Evolutionary conservation across 768 basidiomycete genomes (phyloP).

Genomic region (Hebeloma cylindrosporum): DNA sequence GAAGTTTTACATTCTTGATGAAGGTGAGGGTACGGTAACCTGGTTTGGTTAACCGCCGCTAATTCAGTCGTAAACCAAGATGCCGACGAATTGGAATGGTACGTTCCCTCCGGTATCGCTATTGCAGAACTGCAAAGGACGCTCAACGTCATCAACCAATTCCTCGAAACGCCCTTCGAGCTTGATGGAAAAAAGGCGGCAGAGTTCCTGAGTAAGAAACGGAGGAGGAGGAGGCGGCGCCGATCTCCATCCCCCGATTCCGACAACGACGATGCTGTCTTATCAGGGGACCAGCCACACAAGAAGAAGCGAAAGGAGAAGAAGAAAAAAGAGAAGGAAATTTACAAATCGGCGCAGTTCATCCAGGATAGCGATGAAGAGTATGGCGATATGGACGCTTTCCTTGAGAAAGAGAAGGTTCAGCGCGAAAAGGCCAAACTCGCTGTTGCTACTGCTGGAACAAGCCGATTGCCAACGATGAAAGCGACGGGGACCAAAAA

Average conservation of each 20-base stretch:
- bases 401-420: slow-evolving; percentile 73
- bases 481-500: slow-evolving; percentile 50
- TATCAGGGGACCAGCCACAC: slow-evolving; percentile 36
- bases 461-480: slow-evolving; percentile 50
- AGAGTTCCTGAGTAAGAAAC: slow-evolving; percentile 68
- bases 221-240: slow-evolving; percentile 52
- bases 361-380: slow-evolving; percentile 91
- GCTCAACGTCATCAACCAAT: slow-evolving; percentile 79
- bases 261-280: slow-evolving; percentile 42
- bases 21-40: slow-evolving; percentile 47
- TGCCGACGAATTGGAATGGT: slow-evolving; percentile 80
- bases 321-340: slow-evolving; percentile 55
- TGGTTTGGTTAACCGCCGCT: slow-evolving; percentile 3
- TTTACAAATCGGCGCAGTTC: slow-evolving; percentile 87
- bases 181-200: slow-evolving; percentile 75
- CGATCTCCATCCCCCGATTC: slow-evolving; percentile 46
- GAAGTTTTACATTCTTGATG: slow-evolving; percentile 64
- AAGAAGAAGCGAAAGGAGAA: slow-evolving; percentile 63
- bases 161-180: slow-evolving; percentile 78
- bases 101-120: slow-evolving; percentile 68
- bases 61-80: slow-evolving; percentile 39
- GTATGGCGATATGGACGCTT: slow-evolving; percentile 76
- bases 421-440: slow-evolving; percentile 55
- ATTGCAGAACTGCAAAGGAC: slow-evolving; percentile 69
- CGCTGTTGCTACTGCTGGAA: slow-evolving; percentile 44